Evolutionary conservation across 2,329 filamentous ascomycete species (phyloP).

Genomic region (Pseudogymnoascus sp.): DNA sequence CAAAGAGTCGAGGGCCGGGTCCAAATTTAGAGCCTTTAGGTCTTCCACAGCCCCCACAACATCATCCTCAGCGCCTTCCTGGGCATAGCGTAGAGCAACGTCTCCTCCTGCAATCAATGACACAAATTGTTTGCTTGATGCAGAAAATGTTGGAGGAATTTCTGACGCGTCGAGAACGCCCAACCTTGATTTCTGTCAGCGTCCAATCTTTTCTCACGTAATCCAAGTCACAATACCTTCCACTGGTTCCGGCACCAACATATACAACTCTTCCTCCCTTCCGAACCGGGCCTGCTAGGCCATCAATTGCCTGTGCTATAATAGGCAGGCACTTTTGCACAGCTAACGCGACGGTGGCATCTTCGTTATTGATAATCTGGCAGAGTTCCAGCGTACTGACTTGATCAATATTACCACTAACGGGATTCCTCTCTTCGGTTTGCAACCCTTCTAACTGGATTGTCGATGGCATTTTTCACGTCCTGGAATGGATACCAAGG

Average conservation of each 20-base stretch:
- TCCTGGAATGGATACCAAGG: too few relatives aligned
- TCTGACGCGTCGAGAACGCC: conserved; percentile 36
- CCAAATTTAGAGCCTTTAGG: conserved; percentile 25
- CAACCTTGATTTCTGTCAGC: conserved; percentile 22
- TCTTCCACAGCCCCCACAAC: conserved; percentile 20
- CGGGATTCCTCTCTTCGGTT: conserved; percentile 32
- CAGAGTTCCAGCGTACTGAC: conserved; percentile 34
- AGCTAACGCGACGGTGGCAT: conserved; percentile 27
- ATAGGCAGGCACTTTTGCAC: conserved; percentile 27
- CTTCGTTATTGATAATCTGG: conserved; percentile 31
- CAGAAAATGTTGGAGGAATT: conserved; percentile 35
- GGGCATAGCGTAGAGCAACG: conserved; percentile 32
- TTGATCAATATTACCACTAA: conserved; percentile 30
- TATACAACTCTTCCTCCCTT: conserved; percentile 31
- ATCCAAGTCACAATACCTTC: conserved; percentile 25
- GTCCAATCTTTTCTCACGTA: too few relatives aligned
- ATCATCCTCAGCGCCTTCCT: conserved; percentile 36
- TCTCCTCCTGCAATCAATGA: conserved; percentile 36
- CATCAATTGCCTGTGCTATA: conserved; percentile 31
- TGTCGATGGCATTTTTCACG: neutral
- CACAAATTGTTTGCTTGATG: conserved; percentile 32
- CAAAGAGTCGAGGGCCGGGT: conserved; percentile 30
- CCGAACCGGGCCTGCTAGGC: conserved; percentile 24
- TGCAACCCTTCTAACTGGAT: conserved; percentile 26
- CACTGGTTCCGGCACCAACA: conserved; percentile 38